Conservation (phyloP, 192 early-diverging fungal species). For the Coemansia sp. region DNA sequence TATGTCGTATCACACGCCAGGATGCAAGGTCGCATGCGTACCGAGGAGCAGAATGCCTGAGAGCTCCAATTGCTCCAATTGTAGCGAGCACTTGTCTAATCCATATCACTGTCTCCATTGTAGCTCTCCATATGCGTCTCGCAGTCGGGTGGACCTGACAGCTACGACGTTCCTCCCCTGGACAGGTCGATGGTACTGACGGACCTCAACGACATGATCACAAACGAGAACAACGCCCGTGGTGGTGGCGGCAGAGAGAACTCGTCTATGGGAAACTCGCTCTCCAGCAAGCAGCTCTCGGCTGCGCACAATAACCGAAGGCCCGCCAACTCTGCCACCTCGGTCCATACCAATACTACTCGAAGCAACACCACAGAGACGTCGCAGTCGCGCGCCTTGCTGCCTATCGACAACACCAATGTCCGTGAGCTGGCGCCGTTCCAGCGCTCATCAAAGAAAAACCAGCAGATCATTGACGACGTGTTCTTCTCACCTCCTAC, state of each 20-base stretch:
- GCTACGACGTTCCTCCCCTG: conserved; percentile 30
- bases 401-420: conserved; percentile 53
- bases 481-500: conserved; percentile 38
- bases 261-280: conserved; percentile 41
- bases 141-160: conserved; percentile 35
- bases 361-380: conserved; percentile 46
- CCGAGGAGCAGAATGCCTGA: neutral
- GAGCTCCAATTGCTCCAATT: neutral
- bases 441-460: conserved; percentile 49
- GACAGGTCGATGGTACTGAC: conserved; percentile 52
- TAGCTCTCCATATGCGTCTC: conserved; percentile 44
- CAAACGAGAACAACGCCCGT: conserved; percentile 31
- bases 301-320: conserved; percentile 14
- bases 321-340: conserved; percentile 27
- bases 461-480: conserved; percentile 50
- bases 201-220: conserved; percentile 49
- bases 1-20: conserved; percentile 23
- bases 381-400: conserved; percentile 46
- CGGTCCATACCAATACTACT: conserved; percentile 36
- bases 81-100: neutral
- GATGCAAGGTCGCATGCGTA: conserved; percentile 1
- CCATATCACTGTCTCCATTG: conserved; percentile 6
- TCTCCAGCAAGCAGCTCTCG: conserved; percentile 37
- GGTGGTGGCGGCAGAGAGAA: conserved; percentile 23
- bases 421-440: conserved; percentile 51